Evolutionary conservation across 208 protist genomes (phyloP), one percentile per base, ranked within the genome.

Genomic region (Trypanosoma congolense): DNA sequence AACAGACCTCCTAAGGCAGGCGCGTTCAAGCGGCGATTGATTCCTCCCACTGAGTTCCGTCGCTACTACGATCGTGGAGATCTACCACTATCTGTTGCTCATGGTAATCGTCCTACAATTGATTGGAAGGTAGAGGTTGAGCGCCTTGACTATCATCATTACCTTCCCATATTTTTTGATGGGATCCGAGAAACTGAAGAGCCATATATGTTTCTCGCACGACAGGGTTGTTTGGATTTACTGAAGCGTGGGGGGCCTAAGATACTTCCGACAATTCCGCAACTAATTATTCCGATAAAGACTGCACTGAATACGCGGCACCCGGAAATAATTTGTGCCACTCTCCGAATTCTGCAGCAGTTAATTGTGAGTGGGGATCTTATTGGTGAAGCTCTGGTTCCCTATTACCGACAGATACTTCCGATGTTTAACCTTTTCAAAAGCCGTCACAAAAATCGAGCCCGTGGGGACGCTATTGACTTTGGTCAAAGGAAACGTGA

Each of bases 141-240:
- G 61, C 95, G 98, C 71, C 83, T 99, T 5, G 97, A 99, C 73
- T 99, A 98, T 70, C 96, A 99, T 67, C 98, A 99, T 78, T 99
- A 98, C 73, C 88, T 99, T 26, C 98, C 98, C 43, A 98, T 99
- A 57, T 99, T 99, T 69, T 98, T 99, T 75, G 97, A 99, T 67
- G 98, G 98, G 10, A 90, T 99, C 26, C 83, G 97, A 33, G 97
- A 99, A 66, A 98, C 93, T 26, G 86, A 98, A 62, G 96, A 99
- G 66, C 97, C 97, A 26, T 99, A 98, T 77, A 88, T 87, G 75
- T 99, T 99, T 70, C 73, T 99, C 4, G 93, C 98, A 2, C 72
- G 92, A n/a, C 93, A 98, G 74, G 97, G 97, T 16, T 90, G 86
- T 52, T 70, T 95, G 36, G 90, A 98, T 67, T 65, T 99, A 40